Evolutionary conservation across 2,329 filamentous ascomycete genomes (phyloP).

Genomic region (Huntiella bhutanensis): DNA sequence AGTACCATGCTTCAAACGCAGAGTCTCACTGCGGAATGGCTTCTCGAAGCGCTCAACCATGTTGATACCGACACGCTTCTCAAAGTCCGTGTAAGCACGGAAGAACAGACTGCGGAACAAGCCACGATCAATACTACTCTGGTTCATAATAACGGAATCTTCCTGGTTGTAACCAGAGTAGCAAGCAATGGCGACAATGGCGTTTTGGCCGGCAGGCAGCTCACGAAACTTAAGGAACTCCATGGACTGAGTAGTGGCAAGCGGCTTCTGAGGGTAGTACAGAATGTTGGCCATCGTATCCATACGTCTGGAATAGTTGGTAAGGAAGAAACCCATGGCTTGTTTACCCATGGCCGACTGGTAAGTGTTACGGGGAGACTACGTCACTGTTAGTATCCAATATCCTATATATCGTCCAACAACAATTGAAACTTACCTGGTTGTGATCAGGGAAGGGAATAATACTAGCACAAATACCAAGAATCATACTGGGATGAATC

Average conservation of each 20-base stretch:
- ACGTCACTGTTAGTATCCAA: slow-evolving; percentile 18
- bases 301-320: slow-evolving; percentile 93
- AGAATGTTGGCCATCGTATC: slow-evolving; percentile 99
- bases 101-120: slow-evolving; percentile 97
- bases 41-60: slow-evolving; percentile 92
- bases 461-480: slow-evolving; percentile 96
- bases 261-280: slow-evolving; percentile 94
- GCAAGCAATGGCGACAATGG: slow-evolving; percentile 91
- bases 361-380: slow-evolving; percentile 97
- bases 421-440: slow-evolving; percentile 34
- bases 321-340: slow-evolving; percentile 97
- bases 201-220: slow-evolving; percentile 89
- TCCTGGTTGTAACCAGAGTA: slow-evolving; percentile 99
- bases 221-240: slow-evolving; percentile 97
- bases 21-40: slow-evolving; percentile 69
- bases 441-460: slow-evolving; percentile 99
- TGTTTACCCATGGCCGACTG: slow-evolving; percentile 99
- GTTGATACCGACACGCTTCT: slow-evolving; percentile 88
- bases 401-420: not conserved
- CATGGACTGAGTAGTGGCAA: slow-evolving; percentile 94
- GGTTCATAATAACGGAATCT: slow-evolving; percentile 99
- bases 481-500: slow-evolving; percentile 97
- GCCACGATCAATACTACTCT: slow-evolving; percentile 94
- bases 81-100: slow-evolving; percentile 88
- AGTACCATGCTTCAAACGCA: slow-evolving; percentile 83